Evolutionary conservation across 352 stramenopile genomes (phyloP), one percentile per base, ranked within the genome.

Genomic region (Pythium chondricola): DNA sequence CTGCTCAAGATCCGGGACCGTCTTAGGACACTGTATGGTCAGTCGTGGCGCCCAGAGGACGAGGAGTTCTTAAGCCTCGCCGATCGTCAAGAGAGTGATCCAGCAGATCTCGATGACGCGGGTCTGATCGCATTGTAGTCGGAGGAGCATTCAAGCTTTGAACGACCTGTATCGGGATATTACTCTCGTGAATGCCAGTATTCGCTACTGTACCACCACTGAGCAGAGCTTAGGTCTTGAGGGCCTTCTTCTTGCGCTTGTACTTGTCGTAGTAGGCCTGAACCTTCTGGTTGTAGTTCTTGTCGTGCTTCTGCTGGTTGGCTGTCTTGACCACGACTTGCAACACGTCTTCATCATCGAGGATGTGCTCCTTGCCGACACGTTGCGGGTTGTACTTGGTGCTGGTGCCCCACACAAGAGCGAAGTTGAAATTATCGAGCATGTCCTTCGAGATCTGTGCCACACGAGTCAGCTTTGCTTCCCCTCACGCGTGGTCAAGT

Each of bases 281-380:
- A 43, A 97, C 92, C 53, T 97, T 87, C 38, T 88, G 71, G 53
- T 94, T 88, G 74, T 99, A 99, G 65, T 97, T 97, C 66, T 98
- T 98, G 75, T 98, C 93, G 52, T 91, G 85, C 71, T 98, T 98
- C 67, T 99, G 91, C 68, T 99, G 96, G 56, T 95, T 97, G 24
- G 97, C 95, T 2, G 97, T 99, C 69, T 99, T 98, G 29, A 96
- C 95, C 17, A 99, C 95, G 52, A 99, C 96, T 59, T 98, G 93
- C 39, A 98, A 63, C 20, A 99, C 96, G 69, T 99, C 97, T 76
- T 99, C 95, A 71, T 99, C 97, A 27, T 94, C 63, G 10, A 99
- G 68, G 14, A 85, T 70, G 63, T 99, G 97, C 43, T 88, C 84
- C 39, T 98, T 86, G 44, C 96, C 96, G 30, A 93, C 80, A 47